Evolutionary conservation across 208 protist genomes (phyloP).

Genomic region (Trichomonas tenax): DNA sequence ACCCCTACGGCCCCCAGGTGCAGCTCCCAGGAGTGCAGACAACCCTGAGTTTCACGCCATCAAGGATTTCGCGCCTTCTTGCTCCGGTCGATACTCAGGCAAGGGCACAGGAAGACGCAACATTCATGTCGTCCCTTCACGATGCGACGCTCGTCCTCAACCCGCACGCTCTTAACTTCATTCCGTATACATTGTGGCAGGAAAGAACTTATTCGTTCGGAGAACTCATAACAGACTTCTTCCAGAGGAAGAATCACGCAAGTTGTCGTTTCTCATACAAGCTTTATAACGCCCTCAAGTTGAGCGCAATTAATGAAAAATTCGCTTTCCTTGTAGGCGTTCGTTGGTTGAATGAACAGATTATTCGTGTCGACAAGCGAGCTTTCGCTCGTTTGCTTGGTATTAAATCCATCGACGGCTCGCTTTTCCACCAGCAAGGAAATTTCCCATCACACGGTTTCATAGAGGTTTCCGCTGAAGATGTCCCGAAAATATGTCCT

Average conservation of each 20-base stretch:
- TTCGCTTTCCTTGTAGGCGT: neutral
- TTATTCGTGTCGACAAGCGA: neutral
- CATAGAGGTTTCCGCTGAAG: neutral
- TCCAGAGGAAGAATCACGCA: neutral
- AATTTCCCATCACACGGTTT: conserved; percentile 14
- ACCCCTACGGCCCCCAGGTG: neutral
- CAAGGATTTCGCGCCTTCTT: neutral
- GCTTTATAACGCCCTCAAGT: neutral
- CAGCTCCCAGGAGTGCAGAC: neutral
- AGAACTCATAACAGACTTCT: neutral
- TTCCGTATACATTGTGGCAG: neutral
- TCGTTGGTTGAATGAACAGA: neutral
- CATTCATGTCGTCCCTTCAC: neutral
- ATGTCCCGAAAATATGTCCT: neutral
- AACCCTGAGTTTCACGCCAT: neutral
- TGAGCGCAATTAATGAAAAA: neutral
- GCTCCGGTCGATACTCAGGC: neutral
- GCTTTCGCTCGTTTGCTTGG: neutral
- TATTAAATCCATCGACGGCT: conserved; percentile 15
- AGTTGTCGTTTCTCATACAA: neutral
- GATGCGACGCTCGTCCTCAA: neutral
- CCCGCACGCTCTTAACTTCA: neutral
- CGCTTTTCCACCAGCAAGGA: neutral
- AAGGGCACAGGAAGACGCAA: neutral
- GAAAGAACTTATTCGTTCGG: neutral